Conservation (phyloP, 2,329 filamentous ascomycete species). For the Verticillium longisporum region DNA sequence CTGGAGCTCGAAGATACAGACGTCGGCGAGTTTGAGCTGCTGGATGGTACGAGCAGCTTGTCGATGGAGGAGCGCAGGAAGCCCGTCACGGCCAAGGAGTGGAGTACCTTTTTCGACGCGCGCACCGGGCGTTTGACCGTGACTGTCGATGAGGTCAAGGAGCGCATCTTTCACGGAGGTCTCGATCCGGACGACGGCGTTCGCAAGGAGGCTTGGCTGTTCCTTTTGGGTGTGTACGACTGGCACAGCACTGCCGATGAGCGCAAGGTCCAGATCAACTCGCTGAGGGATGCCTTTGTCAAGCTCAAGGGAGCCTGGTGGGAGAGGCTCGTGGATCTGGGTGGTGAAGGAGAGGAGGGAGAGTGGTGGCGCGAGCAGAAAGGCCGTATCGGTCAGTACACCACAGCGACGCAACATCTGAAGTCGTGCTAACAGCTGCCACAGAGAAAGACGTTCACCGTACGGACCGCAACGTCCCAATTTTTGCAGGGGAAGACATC, state of each 20-base stretch:
- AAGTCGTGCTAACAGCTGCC: conserved; percentile 14
- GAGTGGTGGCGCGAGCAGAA: conserved; percentile 98
- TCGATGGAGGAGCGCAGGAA: conserved; percentile 71
- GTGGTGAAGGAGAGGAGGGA: conserved; percentile 70
- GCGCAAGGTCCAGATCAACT: conserved; percentile 74
- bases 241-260: conserved; percentile 91
- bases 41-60: conserved; percentile 71
- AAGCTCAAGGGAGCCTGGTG: conserved; percentile 93
- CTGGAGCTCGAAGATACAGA: conserved; percentile 91
- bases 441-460: conserved; percentile 97
- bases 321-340: conserved; percentile 82
- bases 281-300: conserved; percentile 86
- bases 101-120: conserved; percentile 82
- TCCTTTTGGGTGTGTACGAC: conserved; percentile 82
- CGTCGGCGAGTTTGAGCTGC: conserved; percentile 90
- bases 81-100: conserved; percentile 74
- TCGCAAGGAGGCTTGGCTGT: conserved; percentile 94
- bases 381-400: conserved; percentile 74
- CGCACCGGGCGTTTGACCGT: conserved; percentile 67
- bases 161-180: conserved; percentile 93
- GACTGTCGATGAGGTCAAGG: conserved; percentile 89
- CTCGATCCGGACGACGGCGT: conserved; percentile 84
- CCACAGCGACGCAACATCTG: not conserved
- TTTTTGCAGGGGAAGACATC: conserved; percentile 93
- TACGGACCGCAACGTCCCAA: conserved; percentile 88